Conservation (phyloP, 345 rosid genomes). For the Eucalyptus rudis region DNA sequence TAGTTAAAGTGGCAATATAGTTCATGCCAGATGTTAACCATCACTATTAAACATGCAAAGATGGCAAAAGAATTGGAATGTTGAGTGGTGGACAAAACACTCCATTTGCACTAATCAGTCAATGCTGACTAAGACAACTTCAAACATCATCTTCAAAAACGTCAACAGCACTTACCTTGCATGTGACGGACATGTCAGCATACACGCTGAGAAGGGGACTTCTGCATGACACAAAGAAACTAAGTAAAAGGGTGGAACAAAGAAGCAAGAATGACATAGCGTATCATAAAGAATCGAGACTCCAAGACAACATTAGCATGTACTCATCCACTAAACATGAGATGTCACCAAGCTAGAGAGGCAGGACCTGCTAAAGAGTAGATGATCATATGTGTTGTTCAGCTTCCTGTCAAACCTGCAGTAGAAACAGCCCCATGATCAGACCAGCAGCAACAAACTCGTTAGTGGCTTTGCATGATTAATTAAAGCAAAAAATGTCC, state of each 20-base stretch:
- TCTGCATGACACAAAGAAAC: constrained; percentile 24
- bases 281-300: not conserved
- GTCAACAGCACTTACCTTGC: constrained; percentile 47
- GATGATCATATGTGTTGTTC: constrained; percentile 76
- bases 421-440: not conserved
- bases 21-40: not conserved
- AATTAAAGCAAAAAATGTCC: not conserved
- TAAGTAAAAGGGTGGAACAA: not conserved
- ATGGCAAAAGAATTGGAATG: not conserved
- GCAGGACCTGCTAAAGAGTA: constrained; percentile 88
- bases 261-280: not conserved
- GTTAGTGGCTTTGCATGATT: not conserved
- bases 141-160: not conserved
- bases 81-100: not conserved
- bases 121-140: not conserved
- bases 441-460: not conserved
- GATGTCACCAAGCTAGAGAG: not conserved
- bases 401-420: constrained; percentile 92
- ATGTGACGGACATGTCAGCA: constrained; percentile 93
- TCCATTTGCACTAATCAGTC: not conserved
- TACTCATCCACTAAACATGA: not conserved
- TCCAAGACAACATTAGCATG: not conserved
- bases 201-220: constrained; percentile 88
- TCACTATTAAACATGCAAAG: not conserved
- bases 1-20: not conserved